Base-by-base conservation (phyloP, 352 stramenopile genomes). In the Plasmopara viticola region DNA sequence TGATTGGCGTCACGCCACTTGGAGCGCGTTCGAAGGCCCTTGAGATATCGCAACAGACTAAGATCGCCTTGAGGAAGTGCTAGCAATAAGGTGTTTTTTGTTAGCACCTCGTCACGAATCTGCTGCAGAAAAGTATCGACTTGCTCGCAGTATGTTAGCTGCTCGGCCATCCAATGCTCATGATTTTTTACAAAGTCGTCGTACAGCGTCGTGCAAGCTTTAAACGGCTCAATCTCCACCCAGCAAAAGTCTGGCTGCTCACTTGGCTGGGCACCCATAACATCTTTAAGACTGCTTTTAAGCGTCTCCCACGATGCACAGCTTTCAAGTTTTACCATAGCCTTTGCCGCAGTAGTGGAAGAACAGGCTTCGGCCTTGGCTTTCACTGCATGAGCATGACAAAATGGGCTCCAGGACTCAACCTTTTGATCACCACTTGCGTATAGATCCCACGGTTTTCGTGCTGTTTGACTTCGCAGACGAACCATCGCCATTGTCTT, bases 361-460 rank as follows among this genome's bases (percentile, higher is more conserved):
- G 41, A 37, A 30, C 35, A 45, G 14, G 43, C 20, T 40, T 63
- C 37, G n/a, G 45, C 17, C n/a, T 62, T 62, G 31, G 42, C 33
- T 17, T 67, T 59, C 31, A 63, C 30, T 12, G 52, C 51, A 17
- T 68, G 44, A 6, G 74, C 79, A 49, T 90, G 79, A 7, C 66
- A 62, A 48, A 70, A 74, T 5, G 80, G 75, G 51, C 69, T 84
- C 13, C 84, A 66, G 1, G 64, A 52, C 2, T 73, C 53, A 8
- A 64, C 51, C 29, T 76, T 78, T 9, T 82, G 54, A 49, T 88
- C 76, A 9, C 84, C 84, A 34, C 74, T 89, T 10, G 81, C 62
- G 30, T 76, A 90, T 25, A 78, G 44, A 40, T 86, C 75, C 84
- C 84, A 94, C 30, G 84, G 77, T 45, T 90, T 90, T 20, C 65